Evolutionary conservation across 768 basidiomycete species (phyloP), one percentile per base, ranked within the genome.

Genomic region (Royoungia palumana): DNA sequence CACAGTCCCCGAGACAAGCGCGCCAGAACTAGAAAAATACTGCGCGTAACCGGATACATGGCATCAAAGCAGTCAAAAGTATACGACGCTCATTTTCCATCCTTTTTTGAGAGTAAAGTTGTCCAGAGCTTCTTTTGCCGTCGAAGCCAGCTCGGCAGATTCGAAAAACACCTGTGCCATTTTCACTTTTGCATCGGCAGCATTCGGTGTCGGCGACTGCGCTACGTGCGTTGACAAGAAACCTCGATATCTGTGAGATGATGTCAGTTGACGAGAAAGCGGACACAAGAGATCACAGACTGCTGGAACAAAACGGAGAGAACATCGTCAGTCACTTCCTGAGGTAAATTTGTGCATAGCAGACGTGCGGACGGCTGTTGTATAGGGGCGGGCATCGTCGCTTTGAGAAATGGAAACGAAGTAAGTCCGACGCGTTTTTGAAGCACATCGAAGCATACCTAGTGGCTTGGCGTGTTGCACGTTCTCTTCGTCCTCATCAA

Each of bases 221-320:
- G 77, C 77, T 49, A 92, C 82, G 28, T 83, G 79, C 10, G 86
- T 80, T 16, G 79, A 75, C 63, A 81, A 76, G 72, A 90, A 90
- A 19, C 94, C 94, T 60, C 85, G 79, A 64, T 94, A 91, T 66
- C 93, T 95, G 65, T 38, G 20, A 35, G 38, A 47, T 38, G 52
- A 12, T 3, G 36, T 47, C 41, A 50, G 22, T 35, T 27, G 20
- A 20, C 46, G 7, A 13, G 19, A 28, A 24, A 12, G 11, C 11
- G 45, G n/a, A 16, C 4, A 16, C 3, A 46, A 19, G 54, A 32
- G 20, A 54, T 37, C 3, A 82, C 93, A 49, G 61, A 94, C 93
- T 94, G 90, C 68, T 93, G 88, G 74, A 95, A 95, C 16, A 96
- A 71, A 16, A 93, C 89, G 4, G 83, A 80, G 22, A 97, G 77